Conservation (phyloP, 257 asterid genomes). For the Solanum paucissectum region DNA sequence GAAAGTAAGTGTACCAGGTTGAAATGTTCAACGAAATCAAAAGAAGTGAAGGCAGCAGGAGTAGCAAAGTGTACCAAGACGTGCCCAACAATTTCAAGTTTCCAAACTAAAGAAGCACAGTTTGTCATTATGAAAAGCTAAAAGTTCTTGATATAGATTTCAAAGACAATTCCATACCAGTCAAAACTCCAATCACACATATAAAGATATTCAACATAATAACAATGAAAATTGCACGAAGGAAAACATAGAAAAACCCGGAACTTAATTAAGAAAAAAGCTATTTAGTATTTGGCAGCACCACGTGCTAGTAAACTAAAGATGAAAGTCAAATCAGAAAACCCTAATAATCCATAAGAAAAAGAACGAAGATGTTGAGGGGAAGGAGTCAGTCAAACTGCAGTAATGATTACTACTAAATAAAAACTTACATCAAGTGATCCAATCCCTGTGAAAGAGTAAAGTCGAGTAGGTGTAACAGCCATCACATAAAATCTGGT, state of each 20-base stretch:
- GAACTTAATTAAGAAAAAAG: not conserved
- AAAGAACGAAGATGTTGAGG: not conserved
- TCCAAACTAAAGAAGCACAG: not conserved
- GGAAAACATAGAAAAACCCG: not conserved
- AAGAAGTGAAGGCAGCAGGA: not conserved
- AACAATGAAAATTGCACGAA: not conserved
- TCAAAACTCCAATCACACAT: not conserved
- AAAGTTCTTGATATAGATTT: not conserved
- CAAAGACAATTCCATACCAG: not conserved
- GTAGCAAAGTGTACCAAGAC: not conserved
- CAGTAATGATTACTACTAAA: not conserved
- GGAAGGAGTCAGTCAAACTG: not conserved
- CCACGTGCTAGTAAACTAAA: not conserved
- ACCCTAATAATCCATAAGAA: not conserved
- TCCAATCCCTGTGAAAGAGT: slow-evolving; percentile 90
- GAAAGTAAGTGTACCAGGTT: not conserved
- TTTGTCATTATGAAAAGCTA: not conserved
- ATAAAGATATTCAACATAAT: not conserved
- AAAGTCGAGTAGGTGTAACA: slow-evolving; percentile 94
- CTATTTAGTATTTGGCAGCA: not conserved
- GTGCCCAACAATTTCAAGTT: not conserved
- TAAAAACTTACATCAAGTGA: slow-evolving; percentile 59
- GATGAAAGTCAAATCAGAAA: not conserved
- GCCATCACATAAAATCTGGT: slow-evolving; percentile 90
- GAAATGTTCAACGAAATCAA: not conserved